phyloP scores from a whole-genome alignment of 140 eudicot species.

The Artemisia princeps region DNA sequence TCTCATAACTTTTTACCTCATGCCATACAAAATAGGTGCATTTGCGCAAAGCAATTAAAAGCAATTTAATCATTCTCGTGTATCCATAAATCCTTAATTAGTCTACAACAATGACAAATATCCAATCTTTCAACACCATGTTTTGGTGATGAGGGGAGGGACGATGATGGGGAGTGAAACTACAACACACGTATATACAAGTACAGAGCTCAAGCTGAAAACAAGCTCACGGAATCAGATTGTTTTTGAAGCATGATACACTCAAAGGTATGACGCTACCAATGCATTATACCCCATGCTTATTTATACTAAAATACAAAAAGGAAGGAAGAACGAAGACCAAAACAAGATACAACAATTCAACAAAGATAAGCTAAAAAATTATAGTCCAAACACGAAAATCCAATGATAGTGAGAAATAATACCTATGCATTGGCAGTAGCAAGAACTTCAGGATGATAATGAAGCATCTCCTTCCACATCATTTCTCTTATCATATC shows the following conservation, averaged over 20 bases:
- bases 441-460: conserved; percentile 60
- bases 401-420: conserved; percentile 16
- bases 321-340: neutral
- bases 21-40: neutral
- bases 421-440: conserved; percentile 29
- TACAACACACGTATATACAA: conserved; percentile 32
- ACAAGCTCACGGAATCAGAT: conserved; percentile 24
- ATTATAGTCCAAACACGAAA: conserved; percentile 18
- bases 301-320: conserved; percentile 28
- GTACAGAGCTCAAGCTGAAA: conserved; percentile 25
- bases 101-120: conserved; percentile 30
- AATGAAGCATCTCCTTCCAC: conserved; percentile 82
- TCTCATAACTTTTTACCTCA: conserved; percentile 1
- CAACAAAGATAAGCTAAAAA: neutral
- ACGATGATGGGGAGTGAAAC: conserved; percentile 6
- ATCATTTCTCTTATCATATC: conserved; percentile 82
- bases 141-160: neutral
- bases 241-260: conserved; percentile 26
- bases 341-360: neutral
- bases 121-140: conserved; percentile 3
- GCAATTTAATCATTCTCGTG: conserved; percentile 25
- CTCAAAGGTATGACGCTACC: conserved; percentile 26
- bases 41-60: conserved; percentile 8
- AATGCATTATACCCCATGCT: conserved; percentile 31
- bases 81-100: conserved; percentile 25